Conservation (phyloP, 1,139 yeast genomes). For the Saccharomyces hybrid region DNA sequence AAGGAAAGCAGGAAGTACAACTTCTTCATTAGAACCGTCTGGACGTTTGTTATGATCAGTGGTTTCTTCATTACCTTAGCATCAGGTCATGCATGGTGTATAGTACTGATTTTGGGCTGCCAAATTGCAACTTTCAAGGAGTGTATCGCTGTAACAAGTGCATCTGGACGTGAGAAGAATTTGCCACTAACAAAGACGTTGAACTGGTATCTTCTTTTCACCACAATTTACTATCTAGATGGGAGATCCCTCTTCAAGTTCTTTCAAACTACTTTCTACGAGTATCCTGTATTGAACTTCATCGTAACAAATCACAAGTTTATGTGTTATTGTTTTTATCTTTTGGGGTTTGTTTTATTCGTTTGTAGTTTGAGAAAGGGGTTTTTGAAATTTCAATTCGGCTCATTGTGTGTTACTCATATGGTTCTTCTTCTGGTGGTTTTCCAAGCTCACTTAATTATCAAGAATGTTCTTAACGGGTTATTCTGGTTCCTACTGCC, state of each 20-base stretch:
- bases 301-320: conserved; percentile 69
- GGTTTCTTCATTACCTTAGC: conserved; percentile 65
- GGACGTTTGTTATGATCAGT: conserved; percentile 89
- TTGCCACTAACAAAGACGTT: conserved; percentile 77
- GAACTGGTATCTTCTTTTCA: conserved; percentile 80
- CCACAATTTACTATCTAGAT: conserved; percentile 82
- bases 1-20: conserved; percentile 26
- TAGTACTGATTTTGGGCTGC: conserved; percentile 59
- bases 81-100: conserved; percentile 81
- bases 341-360: conserved; percentile 83
- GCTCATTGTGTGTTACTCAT: conserved; percentile 88
- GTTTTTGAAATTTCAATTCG: conserved; percentile 83
- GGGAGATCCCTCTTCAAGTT: conserved; percentile 73
- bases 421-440: conserved; percentile 89
- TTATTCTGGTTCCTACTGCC: conserved; percentile 93
- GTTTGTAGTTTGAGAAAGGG: conserved; percentile 88
- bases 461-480: conserved; percentile 83
- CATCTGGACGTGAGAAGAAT: conserved; percentile 76
- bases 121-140: conserved; percentile 86
- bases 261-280: conserved; percentile 34
- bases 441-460: conserved; percentile 89
- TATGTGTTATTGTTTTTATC: conserved; percentile 74
- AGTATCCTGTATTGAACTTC: conserved; percentile 39
- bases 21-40: conserved; percentile 80
- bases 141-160: conserved; percentile 78